Percentiles rank a stretch among this genome's conserved stretches.
phyloP scores from a whole-genome alignment of 176 grass and related monocot genomes.

The Elaeis guineensis region DNA sequence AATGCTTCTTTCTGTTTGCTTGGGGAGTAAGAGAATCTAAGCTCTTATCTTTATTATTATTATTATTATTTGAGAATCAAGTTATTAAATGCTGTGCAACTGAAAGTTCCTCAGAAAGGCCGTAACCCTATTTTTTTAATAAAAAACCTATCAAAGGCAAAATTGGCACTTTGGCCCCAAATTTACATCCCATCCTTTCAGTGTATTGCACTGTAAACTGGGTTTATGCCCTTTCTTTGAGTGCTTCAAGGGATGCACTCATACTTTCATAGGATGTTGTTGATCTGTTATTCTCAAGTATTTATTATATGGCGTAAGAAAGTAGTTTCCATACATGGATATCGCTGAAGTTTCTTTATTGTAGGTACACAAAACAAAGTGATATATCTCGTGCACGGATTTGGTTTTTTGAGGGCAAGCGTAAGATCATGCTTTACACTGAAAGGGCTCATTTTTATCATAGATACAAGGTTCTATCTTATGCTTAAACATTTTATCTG shows the following conservation, averaged over 20 bases:
- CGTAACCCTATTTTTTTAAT: no score
- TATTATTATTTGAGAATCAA: background rate
- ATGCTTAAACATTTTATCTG: background rate
- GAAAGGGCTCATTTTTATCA: constrained; percentile 98
- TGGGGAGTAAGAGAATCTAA: constrained; percentile 65
- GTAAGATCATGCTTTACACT: constrained; percentile 91
- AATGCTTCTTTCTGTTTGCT: constrained; percentile 83
- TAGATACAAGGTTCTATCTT: constrained; percentile 67
- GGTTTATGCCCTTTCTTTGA: no score
- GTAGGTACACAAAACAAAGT: constrained; percentile 62
- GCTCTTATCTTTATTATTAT: constrained; percentile 2
- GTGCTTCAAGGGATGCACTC: no score
- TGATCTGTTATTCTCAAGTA: background rate
- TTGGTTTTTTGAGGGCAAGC: constrained; percentile 92
- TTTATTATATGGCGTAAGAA: background rate
- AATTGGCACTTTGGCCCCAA: no score
- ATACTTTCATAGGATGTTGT: no score
- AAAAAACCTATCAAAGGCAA: no score
- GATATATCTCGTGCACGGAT: constrained; percentile 87
- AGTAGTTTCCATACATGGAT: no score
- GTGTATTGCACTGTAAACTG: no score
- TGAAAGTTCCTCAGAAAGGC: no score
- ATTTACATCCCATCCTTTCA: no score
- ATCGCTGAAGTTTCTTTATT: no score
- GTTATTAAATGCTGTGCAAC: no score